phyloP scores from a whole-genome alignment of 345 rosid species.

The Capsella bursapastoris region DNA sequence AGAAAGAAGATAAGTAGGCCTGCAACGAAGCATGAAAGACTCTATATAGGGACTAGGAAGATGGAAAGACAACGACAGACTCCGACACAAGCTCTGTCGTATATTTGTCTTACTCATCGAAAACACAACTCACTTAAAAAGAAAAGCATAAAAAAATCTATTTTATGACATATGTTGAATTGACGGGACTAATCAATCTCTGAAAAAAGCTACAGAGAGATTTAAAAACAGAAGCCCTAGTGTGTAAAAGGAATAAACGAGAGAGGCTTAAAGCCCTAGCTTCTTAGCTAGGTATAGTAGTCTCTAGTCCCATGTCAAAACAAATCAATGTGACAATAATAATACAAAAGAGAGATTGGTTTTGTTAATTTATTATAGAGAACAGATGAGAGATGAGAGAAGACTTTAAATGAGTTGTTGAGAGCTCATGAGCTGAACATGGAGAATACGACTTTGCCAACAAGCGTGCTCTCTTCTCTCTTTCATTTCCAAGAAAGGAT shows the following conservation, averaged over 20 bases:
- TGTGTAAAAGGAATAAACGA: constrained; percentile 41
- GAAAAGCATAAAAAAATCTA: background rate
- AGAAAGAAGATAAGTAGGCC: constrained; percentile 48
- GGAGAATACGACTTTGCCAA: constrained; percentile 45
- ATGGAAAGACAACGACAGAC: constrained; percentile 44
- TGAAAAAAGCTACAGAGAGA: constrained; percentile 33
- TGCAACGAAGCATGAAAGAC: constrained; percentile 41
- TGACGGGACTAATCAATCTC: constrained; percentile 46
- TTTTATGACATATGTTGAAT: constrained; percentile 25
- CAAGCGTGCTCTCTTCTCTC: constrained; percentile 58
- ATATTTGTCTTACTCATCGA: constrained; percentile 31
- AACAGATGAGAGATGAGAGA: constrained; percentile 3
- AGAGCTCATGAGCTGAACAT: constrained; percentile 35
- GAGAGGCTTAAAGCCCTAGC: constrained; percentile 14
- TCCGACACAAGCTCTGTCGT: constrained; percentile 44
- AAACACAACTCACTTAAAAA: background rate
- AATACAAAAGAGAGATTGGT: constrained; percentile 24
- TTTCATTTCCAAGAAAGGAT: constrained; percentile 88
- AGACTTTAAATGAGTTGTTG: constrained; percentile 19
- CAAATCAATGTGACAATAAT: background rate
- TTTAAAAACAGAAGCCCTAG: constrained; percentile 32
- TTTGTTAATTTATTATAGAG: constrained; percentile 23
- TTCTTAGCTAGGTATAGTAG: no score
- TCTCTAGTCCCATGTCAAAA: constrained; percentile 13
- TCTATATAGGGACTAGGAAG: constrained; percentile 45